A percentile compares a stretch with the other conserved stretches of the same genome.
Evolutionary conservation across 2,329 filamentous ascomycete species (phyloP).

Genomic region (Fusarium sp.): DNA sequence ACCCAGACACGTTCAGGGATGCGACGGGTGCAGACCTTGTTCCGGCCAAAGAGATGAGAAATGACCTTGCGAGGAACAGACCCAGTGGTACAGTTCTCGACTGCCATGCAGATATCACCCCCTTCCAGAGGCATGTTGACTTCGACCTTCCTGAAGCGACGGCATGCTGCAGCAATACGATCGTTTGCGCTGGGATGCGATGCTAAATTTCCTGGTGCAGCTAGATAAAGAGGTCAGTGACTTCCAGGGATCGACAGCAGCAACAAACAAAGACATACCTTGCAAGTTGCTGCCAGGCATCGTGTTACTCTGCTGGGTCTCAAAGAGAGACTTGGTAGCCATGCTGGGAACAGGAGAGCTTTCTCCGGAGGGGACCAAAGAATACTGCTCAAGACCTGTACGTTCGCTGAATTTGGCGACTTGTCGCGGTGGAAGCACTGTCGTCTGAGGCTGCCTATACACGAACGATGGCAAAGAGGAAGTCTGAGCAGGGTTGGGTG

Average conservation of each 20-base stretch:
- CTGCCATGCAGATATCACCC: conserved; percentile 63
- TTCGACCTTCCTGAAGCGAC: conserved; percentile 29
- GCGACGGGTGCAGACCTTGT: conserved; percentile 78
- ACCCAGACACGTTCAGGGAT: conserved; percentile 79
- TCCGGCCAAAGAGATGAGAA: conserved; percentile 84
- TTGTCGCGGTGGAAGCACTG: conserved; percentile 29
- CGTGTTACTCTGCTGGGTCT: conserved; percentile 13
- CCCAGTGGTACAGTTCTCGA: conserved; percentile 67
- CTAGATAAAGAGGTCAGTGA: conserved; percentile 11
- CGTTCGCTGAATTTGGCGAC: conserved; percentile 26
- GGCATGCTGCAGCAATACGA: conserved; percentile 37
- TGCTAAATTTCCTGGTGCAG: conserved; percentile 3
- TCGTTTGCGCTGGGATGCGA: conserved; percentile 26
- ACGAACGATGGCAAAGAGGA: conserved; percentile 37
- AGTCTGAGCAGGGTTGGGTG: conserved; percentile 56
- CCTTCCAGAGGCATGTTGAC: conserved; percentile 37
- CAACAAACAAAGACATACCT: conserved; percentile 13
- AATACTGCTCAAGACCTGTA: conserved; percentile 26
- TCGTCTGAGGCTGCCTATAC: conserved; percentile 26
- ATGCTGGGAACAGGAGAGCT: conserved; percentile 23
- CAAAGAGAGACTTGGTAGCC: conserved; percentile 22
- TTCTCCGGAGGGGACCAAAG: conserved; percentile 24
- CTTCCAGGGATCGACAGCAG: background rate
- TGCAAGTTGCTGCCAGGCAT: conserved; percentile 19
- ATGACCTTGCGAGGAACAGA: conserved; percentile 78